Percentiles rank a stretch among this genome's conserved stretches.
Conservation (phyloP, 1,284 basidiomycete species). For the Albatrellus sp. region DNA sequence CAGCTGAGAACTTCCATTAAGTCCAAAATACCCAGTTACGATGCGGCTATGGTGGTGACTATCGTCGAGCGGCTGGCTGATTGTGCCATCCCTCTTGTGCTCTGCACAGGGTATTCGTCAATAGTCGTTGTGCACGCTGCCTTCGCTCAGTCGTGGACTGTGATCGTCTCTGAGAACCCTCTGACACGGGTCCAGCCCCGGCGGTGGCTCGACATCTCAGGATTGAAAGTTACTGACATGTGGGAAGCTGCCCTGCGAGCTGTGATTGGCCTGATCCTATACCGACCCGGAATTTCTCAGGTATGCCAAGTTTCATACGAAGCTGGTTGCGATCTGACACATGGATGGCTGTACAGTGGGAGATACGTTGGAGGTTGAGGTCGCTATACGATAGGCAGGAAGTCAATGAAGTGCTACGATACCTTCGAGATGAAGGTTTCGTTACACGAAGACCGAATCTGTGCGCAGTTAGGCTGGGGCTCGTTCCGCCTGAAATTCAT, state of each 20-base stretch:
- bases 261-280: conserved; percentile 52
- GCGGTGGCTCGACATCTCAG: conserved; percentile 68
- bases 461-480: conserved; percentile 7
- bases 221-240: conserved; percentile 41
- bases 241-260: conserved; percentile 62
- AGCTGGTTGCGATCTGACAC: background rate
- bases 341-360: conserved; percentile 28
- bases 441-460: conserved; percentile 22
- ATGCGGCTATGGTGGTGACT: background rate
- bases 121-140: conserved; percentile 36
- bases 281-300: conserved; percentile 64
- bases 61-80: conserved; percentile 32
- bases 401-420: conserved; percentile 48
- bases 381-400: conserved; percentile 68
- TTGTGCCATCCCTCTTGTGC: conserved; percentile 38
- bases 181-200: conserved; percentile 43
- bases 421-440: conserved; percentile 38
- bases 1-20: background rate
- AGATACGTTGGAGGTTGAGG: conserved; percentile 55
- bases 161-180: conserved; percentile 35
- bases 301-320: conserved; percentile 27
- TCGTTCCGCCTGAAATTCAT: conserved; percentile 27
- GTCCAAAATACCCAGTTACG: background rate
- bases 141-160: conserved; percentile 45
- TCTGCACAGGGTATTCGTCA: conserved; percentile 55